Evolutionary conservation across 1,139 yeast species (phyloP).

Genomic region (Saccharomyces hybrid): DNA sequence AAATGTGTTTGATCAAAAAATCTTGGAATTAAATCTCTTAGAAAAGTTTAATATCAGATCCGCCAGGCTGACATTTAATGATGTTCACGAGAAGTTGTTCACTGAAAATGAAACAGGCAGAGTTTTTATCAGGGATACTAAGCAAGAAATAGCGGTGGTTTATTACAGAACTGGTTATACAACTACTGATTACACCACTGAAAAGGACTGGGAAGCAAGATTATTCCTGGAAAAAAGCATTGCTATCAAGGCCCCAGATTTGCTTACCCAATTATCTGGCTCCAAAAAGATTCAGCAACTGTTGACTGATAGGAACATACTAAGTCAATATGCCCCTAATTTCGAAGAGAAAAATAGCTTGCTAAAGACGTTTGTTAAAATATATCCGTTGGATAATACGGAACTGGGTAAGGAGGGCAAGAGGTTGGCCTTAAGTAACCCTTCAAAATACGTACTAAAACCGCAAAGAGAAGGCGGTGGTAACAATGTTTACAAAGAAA

Average conservation of each 20-base stretch:
- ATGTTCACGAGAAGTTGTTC: constrained; percentile 39
- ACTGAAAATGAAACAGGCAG: constrained; percentile 39
- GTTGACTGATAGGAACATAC: constrained; percentile 47
- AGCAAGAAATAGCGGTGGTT: constrained; percentile 75
- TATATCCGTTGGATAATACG: constrained; percentile 76
- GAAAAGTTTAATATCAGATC: constrained; percentile 52
- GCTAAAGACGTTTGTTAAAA: constrained; percentile 66
- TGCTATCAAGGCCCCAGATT: constrained; percentile 88
- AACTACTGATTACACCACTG: constrained; percentile 60
- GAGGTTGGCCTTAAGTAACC: constrained; percentile 56
- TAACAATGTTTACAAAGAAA: constrained; percentile 77
- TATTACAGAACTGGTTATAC: constrained; percentile 87
- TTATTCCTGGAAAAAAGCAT: constrained; percentile 58
- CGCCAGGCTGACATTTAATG: constrained; percentile 59
- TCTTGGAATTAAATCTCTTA: constrained; percentile 64
- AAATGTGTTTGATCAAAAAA: constrained; percentile 86
- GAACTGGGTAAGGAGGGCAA: constrained; percentile 58
- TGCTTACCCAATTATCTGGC: constrained; percentile 84
- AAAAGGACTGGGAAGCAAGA: constrained; percentile 71
- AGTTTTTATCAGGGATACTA: constrained; percentile 45
- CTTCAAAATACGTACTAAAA: constrained; percentile 72
- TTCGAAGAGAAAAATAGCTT: constrained; percentile 33
- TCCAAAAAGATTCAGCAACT: constrained; percentile 90
- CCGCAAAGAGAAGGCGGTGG: constrained; percentile 99
- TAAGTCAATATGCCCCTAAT: constrained; percentile 41